These are phyloP conservation scores for Cytospora schulzeri DNA, from an alignment of 2,329 filamentous ascomycete species.

Conservation along the genomic window DNA sequence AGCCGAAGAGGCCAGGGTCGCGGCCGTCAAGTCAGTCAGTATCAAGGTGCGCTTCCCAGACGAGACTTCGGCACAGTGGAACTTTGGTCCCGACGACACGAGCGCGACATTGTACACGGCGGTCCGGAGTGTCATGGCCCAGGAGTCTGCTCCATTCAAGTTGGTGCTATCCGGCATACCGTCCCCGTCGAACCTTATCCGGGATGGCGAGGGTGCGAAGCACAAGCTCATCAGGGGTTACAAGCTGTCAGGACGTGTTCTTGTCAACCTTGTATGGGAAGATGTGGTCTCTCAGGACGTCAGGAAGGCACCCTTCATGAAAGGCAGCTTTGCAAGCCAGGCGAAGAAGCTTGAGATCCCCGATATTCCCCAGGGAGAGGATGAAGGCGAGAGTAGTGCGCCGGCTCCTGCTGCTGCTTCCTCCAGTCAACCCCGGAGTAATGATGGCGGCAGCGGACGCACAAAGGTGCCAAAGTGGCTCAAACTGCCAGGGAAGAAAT, in stretches of 20 bases:
- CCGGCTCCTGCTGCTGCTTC: conserved; percentile 27
- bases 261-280: conserved; percentile 78
- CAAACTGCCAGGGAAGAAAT: conserved; percentile 73
- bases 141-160: conserved; percentile 63
- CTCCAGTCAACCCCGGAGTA: conserved; percentile 35
- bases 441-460: conserved; percentile 38
- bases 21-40: conserved; percentile 67
- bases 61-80: conserved; percentile 74
- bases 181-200: conserved; percentile 40
- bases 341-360: conserved; percentile 70
- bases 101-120: conserved; percentile 73
- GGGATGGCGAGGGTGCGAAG: conserved; percentile 47
- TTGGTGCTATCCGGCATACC: conserved; percentile 61
- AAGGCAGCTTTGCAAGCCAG: conserved; percentile 56
- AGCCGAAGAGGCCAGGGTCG: conserved; percentile 65
- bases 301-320: conserved; percentile 61
- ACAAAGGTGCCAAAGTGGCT: conserved; percentile 70
- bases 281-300: conserved; percentile 59
- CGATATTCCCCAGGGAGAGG: conserved; percentile 48
- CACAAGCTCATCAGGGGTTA: conserved; percentile 72
- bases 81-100: conserved; percentile 69
- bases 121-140: conserved; percentile 70
- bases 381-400: conserved; percentile 39
- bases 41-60: conserved; percentile 89
- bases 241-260: conserved; percentile 68